Base-by-base conservation (phyloP, 108 stramenopile genomes). In the Epipyxis sp. region DNA sequence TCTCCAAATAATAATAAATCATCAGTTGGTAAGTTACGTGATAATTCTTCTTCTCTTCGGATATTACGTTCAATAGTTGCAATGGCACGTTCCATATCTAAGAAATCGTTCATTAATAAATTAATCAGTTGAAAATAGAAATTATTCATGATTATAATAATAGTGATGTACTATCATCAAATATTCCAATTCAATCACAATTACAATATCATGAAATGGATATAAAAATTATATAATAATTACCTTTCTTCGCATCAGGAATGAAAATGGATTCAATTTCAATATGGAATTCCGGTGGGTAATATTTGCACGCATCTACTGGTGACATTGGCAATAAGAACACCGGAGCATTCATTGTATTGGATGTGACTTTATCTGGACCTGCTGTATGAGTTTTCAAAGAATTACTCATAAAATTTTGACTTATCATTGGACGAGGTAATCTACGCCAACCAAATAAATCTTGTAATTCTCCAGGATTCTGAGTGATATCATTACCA, bases 301-400 rank as follows among this genome's bases (percentile, higher is more conserved):
- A 13, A 42, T 74, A 74, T 37, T 74, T 39, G 43, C 71, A 74
- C 10, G 71, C 71, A 37, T 74, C 71, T 6, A 74, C 71, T 27
- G 71, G 71, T 30, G 71, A 74, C n/a, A 74, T 46, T 3, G 71
- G 71, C 71, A 74, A 29, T 37, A 74, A 74, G 50, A 74, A 74
- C 25, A 74, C 32, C 6, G 71, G 71, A 10, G 71, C 42, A 37
- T 74, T 74, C 27, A 57, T 37, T 6, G 44, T 74, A 42, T 74
- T 74, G 50, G 6, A 6, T 10, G 71, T 43, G 27, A 3, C 32
- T 10, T 10, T 13, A 57, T 74, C 71, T 6, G 71, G 71, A 6
- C 71, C 71, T 27, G 3, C 10, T 29, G 35, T 37, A 13, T 74
- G 44, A 6, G 71, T 74, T 32, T 39, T 3, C 46, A 57, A 32